Evolutionary conservation across 768 basidiomycete genomes (phyloP).

Genomic region (Termitomyces bulborhizus): DNA sequence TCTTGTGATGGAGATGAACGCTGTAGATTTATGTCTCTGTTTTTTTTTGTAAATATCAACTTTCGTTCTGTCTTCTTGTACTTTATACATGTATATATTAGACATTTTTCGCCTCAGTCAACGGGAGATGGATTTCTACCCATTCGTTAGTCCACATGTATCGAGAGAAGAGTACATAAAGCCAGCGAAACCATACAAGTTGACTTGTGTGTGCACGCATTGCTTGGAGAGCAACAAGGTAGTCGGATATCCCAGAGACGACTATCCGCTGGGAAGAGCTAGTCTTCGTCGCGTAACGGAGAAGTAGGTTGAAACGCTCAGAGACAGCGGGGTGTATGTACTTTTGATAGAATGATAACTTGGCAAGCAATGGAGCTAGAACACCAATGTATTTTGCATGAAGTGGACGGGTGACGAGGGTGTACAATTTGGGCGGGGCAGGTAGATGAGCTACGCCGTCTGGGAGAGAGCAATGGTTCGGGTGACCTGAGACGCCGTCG

Average conservation of each 20-base stretch:
- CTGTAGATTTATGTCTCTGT: background rate
- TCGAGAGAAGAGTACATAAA: constrained; percentile 72
- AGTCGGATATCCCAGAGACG: constrained; percentile 52
- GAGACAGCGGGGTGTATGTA: background rate
- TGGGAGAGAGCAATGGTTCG: constrained; percentile 76
- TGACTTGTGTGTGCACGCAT: constrained; percentile 74
- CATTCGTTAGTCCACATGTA: constrained; percentile 95
- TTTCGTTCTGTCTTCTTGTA: background rate
- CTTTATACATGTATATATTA: background rate
- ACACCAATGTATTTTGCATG: constrained; percentile 56
- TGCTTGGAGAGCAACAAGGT: constrained; percentile 51
- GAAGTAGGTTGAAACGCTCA: background rate
- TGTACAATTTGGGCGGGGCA: constrained; percentile 39
- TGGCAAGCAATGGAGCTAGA: constrained; percentile 44
- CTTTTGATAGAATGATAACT: constrained; percentile 31
- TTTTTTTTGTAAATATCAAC: background rate
- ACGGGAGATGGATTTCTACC: constrained; percentile 37
- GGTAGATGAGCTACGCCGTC: constrained; percentile 45
- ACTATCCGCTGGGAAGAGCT: constrained; percentile 33
- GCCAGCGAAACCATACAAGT: constrained; percentile 85
- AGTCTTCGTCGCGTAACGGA: background rate
- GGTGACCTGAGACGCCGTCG: constrained; percentile 74
- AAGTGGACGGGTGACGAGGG: constrained; percentile 53
- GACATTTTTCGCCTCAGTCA: background rate
- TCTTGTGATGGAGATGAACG: background rate